Evolutionary conservation across 805 yeast genomes (phyloP).

Genomic region (Saccharomycopsis fodiens): DNA sequence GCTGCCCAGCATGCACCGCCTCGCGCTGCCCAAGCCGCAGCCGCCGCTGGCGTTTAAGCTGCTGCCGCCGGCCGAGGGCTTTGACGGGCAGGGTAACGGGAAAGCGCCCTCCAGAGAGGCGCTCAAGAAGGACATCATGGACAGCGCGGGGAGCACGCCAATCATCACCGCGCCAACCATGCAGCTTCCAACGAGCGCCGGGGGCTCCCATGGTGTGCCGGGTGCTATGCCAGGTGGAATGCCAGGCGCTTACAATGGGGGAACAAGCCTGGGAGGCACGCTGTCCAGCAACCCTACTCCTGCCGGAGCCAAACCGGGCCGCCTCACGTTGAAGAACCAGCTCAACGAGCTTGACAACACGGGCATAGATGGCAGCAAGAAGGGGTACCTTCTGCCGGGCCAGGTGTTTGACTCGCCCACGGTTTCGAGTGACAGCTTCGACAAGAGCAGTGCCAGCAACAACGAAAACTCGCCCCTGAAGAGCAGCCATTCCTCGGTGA

Average conservation of each 20-base stretch:
- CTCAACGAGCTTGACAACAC: constrained; percentile 12
- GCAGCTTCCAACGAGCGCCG: too few relatives aligned
- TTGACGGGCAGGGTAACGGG: background rate
- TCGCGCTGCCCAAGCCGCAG: constrained; percentile 5
- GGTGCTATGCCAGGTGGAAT: background rate
- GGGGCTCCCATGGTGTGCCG: too few relatives aligned
- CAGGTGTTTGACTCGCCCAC: constrained; percentile 14
- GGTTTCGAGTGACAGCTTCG: background rate
- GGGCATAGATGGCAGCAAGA: constrained; percentile 6
- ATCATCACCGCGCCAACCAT: too few relatives aligned
- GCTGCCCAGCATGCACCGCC: constrained; percentile 7
- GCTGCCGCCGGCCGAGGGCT: background rate
- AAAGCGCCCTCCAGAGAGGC: background rate
- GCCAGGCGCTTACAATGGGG: too few relatives aligned
- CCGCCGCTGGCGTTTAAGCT: constrained; percentile 3
- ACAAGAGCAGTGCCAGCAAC: too few relatives aligned
- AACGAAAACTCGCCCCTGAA: background rate
- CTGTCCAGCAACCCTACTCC: constrained; percentile 1
- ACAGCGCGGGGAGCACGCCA: background rate
- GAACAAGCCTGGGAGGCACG: background rate
- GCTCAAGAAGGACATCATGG: background rate
- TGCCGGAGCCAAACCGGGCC: constrained; percentile 3
- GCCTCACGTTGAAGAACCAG: constrained; percentile 7
- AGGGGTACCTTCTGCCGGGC: constrained; percentile 5
- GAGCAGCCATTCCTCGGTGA: constrained; percentile 15